Evolutionary conservation across 441 rosid genomes (phyloP).

Genomic region (Euphorbia schlechtendalii): DNA sequence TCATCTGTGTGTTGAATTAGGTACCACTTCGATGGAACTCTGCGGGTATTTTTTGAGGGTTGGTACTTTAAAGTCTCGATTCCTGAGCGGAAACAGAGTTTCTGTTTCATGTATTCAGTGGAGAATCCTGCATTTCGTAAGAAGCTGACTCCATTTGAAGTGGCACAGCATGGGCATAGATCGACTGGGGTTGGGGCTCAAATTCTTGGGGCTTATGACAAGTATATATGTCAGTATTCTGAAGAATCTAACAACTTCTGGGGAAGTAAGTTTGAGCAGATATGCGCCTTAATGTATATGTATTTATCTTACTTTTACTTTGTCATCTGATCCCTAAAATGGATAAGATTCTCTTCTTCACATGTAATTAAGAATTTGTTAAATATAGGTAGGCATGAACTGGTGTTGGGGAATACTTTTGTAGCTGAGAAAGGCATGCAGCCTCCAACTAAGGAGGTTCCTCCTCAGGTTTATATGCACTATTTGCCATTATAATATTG

Average conservation of each 20-base stretch:
- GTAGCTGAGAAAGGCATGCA: slow-evolving; percentile 40
- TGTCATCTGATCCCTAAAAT: not conserved
- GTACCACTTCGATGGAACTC: slow-evolving; percentile 87
- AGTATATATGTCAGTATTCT: slow-evolving; percentile 67
- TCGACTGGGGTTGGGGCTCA: slow-evolving; percentile 90
- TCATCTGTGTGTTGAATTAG: slow-evolving; percentile 26
- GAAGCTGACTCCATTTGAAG: slow-evolving; percentile 46
- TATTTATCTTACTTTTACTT: not conserved
- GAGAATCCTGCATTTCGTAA: slow-evolving; percentile 73
- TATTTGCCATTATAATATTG: not conserved
- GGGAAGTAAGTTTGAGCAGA: slow-evolving; percentile 54
- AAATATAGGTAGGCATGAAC: slow-evolving; percentile 74
- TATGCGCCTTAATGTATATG: not conserved
- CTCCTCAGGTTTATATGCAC: slow-evolving; percentile 56
- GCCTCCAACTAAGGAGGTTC: slow-evolving; percentile 69
- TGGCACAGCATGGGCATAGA: slow-evolving; percentile 55
- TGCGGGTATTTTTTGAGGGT: slow-evolving; percentile 74
- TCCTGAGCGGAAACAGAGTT: slow-evolving; percentile 76
- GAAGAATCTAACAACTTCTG: slow-evolving; percentile 73
- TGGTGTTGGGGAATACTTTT: slow-evolving; percentile 75
- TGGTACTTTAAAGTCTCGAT: slow-evolving; percentile 94
- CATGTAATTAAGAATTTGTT: slow-evolving; percentile 16
- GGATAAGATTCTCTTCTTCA: not conserved
- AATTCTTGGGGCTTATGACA: slow-evolving; percentile 82
- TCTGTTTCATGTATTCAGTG: slow-evolving; percentile 90